Evolutionary conservation across 202 grass and related monocot genomes (phyloP).

Genomic region (Zoysia matrella): DNA sequence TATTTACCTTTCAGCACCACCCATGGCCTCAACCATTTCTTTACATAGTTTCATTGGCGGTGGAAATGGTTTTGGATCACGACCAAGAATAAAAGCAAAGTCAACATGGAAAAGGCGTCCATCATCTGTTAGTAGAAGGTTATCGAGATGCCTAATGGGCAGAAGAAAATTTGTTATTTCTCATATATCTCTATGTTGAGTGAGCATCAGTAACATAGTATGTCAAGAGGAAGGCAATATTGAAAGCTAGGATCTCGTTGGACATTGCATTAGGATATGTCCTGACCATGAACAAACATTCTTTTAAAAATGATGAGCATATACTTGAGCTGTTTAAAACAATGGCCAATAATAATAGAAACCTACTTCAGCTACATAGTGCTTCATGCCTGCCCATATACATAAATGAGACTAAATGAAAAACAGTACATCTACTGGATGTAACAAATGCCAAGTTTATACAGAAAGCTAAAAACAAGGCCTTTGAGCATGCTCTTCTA

Average conservation of each 20-base stretch:
- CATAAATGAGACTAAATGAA: not conserved
- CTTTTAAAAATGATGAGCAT: not conserved
- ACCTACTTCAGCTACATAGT: conserved; percentile 17
- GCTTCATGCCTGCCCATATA: conserved; percentile 13
- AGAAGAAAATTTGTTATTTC: conserved; percentile 41
- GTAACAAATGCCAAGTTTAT: not conserved
- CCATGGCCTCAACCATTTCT: conserved; percentile 99
- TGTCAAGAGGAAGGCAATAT: not conserved
- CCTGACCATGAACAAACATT: conserved; percentile 14
- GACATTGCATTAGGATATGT: conserved; percentile 13
- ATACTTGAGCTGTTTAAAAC: conserved; percentile 3
- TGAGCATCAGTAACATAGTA: not conserved
- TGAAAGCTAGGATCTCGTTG: conserved; percentile 3
- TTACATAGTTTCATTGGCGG: conserved; percentile 99
- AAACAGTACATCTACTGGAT: not conserved
- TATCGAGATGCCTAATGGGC: conserved; percentile 88
- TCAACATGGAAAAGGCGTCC: conserved; percentile 95
- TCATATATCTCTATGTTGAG: not conserved
- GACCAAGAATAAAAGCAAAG: conserved; percentile 93
- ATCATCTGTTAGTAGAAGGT: conserved; percentile 96
- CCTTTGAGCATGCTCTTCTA: not conserved
- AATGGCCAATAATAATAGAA: conserved; percentile 13
- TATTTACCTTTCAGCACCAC: conserved; percentile 89
- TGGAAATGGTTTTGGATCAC: conserved; percentile 97
- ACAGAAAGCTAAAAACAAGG: not conserved